Evolutionary conservation across 164 flowering plant genomes (phyloP), one percentile per base, ranked within the genome.

Genomic region (Nelumbo lutea): DNA sequence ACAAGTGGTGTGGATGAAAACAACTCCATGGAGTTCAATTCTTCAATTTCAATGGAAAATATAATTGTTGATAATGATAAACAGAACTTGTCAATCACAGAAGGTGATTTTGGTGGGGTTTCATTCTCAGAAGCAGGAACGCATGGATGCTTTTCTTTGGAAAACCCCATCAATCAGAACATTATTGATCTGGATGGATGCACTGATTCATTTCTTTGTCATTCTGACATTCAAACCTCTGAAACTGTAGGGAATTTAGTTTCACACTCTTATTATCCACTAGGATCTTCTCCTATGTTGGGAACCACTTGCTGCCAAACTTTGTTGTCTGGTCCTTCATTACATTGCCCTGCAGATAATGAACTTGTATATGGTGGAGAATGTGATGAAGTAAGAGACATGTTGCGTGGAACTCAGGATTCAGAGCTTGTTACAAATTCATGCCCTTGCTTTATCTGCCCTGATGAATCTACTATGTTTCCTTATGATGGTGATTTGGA

Each of bases 391-490:
- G 73, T 68, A 63, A 58, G 69, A 59, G 70, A 68, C 64, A 67
- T 73, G 43, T 53, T 76, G 11, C 44, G 62, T 61, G 79, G 67
- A 70, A 62, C 70, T 68, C 79, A 80, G 45, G 84, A 81, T 14
- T 76, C 72, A 50, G 82, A 78, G 38, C 62, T 71, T 61, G 46
- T 62, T 64, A 13, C 81, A 45, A 76, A 59, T 64, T 66, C 76
- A 64, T 65, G 61, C 65, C 85, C 84, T 66, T 84, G 65, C 14
- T 82, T 85, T 74, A 68, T 73, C 44, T 70, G 68, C 76, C 67
- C 82, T 40, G 74, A 72, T 66, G 84, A 69, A 13, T 65, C 79
- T 60, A 67, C 50, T 27, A 71, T 53, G 76, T 75, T 82, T 68
- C 68, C 78, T 59, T 70, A 72, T 70, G 71, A 75, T 68, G 78